A percentile compares a stretch with the other conserved stretches of the same genome.
Conservation (phyloP, 192 early-diverging fungal genomes). For the Podila verticillata region DNA sequence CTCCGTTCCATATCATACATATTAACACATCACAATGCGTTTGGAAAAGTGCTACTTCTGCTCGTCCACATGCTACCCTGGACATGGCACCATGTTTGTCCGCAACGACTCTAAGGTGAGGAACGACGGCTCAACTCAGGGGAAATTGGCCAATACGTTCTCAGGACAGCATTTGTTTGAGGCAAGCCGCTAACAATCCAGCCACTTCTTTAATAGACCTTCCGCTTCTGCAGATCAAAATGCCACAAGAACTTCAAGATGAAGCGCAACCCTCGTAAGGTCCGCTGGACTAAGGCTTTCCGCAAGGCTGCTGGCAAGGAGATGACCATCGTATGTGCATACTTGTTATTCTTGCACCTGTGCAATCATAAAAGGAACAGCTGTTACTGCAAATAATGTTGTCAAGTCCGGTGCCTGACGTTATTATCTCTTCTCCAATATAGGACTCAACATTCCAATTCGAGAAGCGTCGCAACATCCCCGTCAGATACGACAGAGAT, state of each 20-base stretch:
- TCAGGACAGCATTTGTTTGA: no score
- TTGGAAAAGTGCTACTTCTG: slow-evolving; percentile 99
- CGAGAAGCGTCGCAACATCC: slow-evolving; percentile 98
- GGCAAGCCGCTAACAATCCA: no score
- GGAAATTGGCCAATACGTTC: background rate
- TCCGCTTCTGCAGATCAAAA: slow-evolving; percentile 97
- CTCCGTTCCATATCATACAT: background rate
- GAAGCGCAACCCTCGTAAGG: slow-evolving; percentile 99
- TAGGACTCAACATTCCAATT: slow-evolving; percentile 97
- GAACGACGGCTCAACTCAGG: background rate
- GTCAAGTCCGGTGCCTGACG: no score
- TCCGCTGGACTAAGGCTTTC: slow-evolving; percentile 99
- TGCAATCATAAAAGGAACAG: background rate
- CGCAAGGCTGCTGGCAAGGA: slow-evolving; percentile 98
- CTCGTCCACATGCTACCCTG: slow-evolving; percentile 95
- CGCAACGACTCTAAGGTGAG: slow-evolving; percentile 95
- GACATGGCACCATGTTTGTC: slow-evolving; percentile 99
- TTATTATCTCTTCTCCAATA: background rate
- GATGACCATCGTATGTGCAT: slow-evolving; percentile 91
- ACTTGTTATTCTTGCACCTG: slow-evolving; percentile 1
- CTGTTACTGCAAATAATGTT: background rate
- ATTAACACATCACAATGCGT: slow-evolving; percentile 72
- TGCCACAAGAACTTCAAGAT: slow-evolving; percentile 99
- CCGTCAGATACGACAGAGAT: slow-evolving; percentile 97
- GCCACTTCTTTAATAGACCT: slow-evolving; percentile 65